Conservation (phyloP, 257 asterid genomes). For the Henckelia pumila region DNA sequence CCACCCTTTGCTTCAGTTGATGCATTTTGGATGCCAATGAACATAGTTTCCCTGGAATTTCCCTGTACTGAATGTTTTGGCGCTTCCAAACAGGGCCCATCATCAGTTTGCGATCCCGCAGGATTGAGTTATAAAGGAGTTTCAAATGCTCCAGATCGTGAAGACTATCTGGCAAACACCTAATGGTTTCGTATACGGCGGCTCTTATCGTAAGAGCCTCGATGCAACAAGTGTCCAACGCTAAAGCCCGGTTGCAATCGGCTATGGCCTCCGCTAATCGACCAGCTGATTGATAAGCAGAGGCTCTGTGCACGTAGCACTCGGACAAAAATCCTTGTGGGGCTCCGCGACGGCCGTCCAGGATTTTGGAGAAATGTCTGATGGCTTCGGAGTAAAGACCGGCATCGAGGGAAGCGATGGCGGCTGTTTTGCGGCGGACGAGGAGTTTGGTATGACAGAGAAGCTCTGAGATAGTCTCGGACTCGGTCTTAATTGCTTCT, state of each 20-base stretch:
- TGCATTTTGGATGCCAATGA: constrained; percentile 75
- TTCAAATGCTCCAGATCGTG: constrained; percentile 94
- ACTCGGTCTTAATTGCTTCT: constrained; percentile 36
- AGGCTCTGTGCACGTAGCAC: constrained; percentile 59
- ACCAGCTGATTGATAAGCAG: constrained; percentile 55
- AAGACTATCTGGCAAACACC: constrained; percentile 81
- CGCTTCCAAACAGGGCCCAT: constrained; percentile 88
- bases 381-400: constrained; percentile 65
- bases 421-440: constrained; percentile 64
- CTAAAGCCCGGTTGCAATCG: constrained; percentile 58
- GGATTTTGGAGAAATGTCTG: constrained; percentile 60
- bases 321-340: constrained; percentile 67
- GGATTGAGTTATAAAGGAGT: constrained; percentile 73
- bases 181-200: constrained; percentile 58
- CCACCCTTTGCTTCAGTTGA: constrained; percentile 76
- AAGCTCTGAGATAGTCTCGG: constrained; percentile 49
- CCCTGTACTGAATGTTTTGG: constrained; percentile 71
- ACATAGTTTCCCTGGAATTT: constrained; percentile 83
- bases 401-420: constrained; percentile 63
- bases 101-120: constrained; percentile 72
- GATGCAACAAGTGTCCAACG: constrained; percentile 78
- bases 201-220: constrained; percentile 78
- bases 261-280: constrained; percentile 64
- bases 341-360: constrained; percentile 64
- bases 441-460: constrained; percentile 62